phyloP scores from a whole-genome alignment of 331 rosid genomes.

The Cydonia oblonga region DNA sequence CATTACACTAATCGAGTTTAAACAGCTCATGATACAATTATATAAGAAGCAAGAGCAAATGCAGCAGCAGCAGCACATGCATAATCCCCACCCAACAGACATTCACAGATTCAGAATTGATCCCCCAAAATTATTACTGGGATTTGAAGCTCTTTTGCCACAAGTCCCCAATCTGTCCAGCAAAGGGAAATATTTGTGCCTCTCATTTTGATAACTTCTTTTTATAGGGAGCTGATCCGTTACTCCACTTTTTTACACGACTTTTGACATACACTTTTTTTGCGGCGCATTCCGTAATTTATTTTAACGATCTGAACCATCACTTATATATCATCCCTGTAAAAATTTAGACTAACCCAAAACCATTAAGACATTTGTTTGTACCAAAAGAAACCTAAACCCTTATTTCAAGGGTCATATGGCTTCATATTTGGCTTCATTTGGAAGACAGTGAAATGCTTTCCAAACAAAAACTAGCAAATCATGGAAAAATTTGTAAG shows the following conservation, averaged over 20 bases:
- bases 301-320: too few relatives aligned
- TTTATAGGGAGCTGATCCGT: too few relatives aligned
- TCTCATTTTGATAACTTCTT: too few relatives aligned
- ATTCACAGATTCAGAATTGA: not conserved
- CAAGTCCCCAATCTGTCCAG: not conserved
- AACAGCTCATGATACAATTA: not conserved
- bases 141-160: not conserved
- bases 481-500: not conserved
- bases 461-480: not conserved
- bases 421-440: too few relatives aligned
- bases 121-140: not conserved
- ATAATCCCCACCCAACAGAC: not conserved
- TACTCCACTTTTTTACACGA: too few relatives aligned
- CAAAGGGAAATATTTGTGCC: too few relatives aligned
- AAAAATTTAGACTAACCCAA: too few relatives aligned
- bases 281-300: fast-evolving
- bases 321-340: too few relatives aligned
- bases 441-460: not conserved
- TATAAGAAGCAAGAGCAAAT: not conserved
- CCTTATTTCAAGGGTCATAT: too few relatives aligned
- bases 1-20: not conserved
- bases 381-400: too few relatives aligned
- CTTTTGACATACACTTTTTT: too few relatives aligned
- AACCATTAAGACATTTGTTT: too few relatives aligned
- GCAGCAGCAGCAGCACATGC: not conserved